Evolutionary conservation across 495 filamentous ascomycete species (phyloP).

Genomic region (Polyplosphaeria fusca): DNA sequence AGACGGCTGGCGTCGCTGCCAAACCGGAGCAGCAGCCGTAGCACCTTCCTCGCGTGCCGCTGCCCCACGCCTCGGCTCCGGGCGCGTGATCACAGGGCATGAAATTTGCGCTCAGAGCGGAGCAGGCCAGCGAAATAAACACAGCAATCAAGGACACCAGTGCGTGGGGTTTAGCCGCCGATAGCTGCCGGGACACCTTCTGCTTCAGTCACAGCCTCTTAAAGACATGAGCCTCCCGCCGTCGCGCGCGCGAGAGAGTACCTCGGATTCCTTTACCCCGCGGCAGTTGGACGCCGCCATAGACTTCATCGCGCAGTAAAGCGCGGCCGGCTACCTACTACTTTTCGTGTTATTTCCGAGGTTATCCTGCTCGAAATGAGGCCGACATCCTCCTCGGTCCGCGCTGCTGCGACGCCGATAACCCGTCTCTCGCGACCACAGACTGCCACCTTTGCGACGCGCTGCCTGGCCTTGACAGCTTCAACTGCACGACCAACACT

Average conservation of each 20-base stretch:
- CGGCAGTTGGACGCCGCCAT: background rate
- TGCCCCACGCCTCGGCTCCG: background rate
- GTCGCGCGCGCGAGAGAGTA: background rate
- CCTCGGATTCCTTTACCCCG: slow-evolving; percentile 33
- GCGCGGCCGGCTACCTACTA: slow-evolving; percentile 15
- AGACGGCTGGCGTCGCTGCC: too few species aligned
- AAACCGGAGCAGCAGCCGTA: too few species aligned
- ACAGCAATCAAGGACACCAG: slow-evolving; percentile 7
- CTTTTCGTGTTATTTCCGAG: slow-evolving; percentile 19
- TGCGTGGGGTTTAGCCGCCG: slow-evolving; percentile 9
- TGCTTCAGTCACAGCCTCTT: background rate
- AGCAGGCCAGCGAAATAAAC: background rate
- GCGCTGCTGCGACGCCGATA: slow-evolving; percentile 1
- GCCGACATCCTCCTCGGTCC: slow-evolving; percentile 13
- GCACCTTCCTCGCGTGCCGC: background rate
- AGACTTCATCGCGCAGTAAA: background rate
- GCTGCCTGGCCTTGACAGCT: background rate
- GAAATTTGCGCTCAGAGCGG: background rate
- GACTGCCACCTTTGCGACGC: slow-evolving; percentile 20
- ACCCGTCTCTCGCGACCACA: slow-evolving; percentile 1
- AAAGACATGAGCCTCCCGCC: background rate
- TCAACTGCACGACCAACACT: background rate
- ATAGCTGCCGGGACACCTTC: background rate
- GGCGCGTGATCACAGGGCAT: slow-evolving; percentile 3
- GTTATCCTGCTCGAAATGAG: slow-evolving; percentile 23